These are phyloP conservation scores for Pleoardoris graminearum DNA, from an alignment of 2,329 filamentous ascomycete genomes.

Conservation along the genomic window DNA sequence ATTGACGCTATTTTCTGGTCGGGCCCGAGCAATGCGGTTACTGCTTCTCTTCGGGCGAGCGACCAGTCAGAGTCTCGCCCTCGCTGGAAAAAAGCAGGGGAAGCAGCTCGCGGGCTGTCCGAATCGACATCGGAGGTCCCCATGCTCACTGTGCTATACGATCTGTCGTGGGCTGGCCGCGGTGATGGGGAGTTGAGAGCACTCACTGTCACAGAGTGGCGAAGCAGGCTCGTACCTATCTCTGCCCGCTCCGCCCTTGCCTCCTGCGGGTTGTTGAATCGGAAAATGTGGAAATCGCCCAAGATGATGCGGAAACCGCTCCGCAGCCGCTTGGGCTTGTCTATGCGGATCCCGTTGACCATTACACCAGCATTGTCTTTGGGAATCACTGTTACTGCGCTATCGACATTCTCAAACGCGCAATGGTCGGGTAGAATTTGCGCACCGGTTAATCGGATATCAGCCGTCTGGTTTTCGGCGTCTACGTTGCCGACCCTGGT, in stretches of 20 bases:
- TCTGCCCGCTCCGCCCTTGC: slow-evolving; percentile 90
- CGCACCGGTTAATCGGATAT: slow-evolving; percentile 91
- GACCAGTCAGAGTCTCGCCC: slow-evolving; percentile 92
- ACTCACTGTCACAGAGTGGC: slow-evolving; percentile 73
- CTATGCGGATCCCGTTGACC: slow-evolving; percentile 92
- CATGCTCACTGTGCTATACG: slow-evolving; percentile 66
- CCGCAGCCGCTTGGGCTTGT: slow-evolving; percentile 80
- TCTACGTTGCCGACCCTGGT: slow-evolving; percentile 96
- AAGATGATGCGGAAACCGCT: slow-evolving; percentile 95
- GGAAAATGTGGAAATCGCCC: slow-evolving; percentile 97
- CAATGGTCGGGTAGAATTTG: slow-evolving; percentile 93
- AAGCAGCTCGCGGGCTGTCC: slow-evolving; percentile 74
- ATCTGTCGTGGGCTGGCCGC: slow-evolving; percentile 73
- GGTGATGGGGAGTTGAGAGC: slow-evolving; percentile 66
- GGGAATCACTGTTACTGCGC: slow-evolving; percentile 87
- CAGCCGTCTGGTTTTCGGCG: slow-evolving; percentile 72
- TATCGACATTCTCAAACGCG: slow-evolving; percentile 89
- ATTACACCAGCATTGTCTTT: slow-evolving; percentile 93
- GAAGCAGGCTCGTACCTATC: slow-evolving; percentile 72
- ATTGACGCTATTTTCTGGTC: slow-evolving; percentile 90
- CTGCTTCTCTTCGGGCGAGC: slow-evolving; percentile 89
- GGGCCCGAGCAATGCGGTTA: slow-evolving; percentile 81
- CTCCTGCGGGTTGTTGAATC: slow-evolving; percentile 97
- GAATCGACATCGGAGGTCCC: slow-evolving; percentile 75
- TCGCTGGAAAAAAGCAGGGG: slow-evolving; percentile 68